phyloP scores from a whole-genome alignment of 768 basidiomycete genomes.

The Pisolithus albus region DNA sequence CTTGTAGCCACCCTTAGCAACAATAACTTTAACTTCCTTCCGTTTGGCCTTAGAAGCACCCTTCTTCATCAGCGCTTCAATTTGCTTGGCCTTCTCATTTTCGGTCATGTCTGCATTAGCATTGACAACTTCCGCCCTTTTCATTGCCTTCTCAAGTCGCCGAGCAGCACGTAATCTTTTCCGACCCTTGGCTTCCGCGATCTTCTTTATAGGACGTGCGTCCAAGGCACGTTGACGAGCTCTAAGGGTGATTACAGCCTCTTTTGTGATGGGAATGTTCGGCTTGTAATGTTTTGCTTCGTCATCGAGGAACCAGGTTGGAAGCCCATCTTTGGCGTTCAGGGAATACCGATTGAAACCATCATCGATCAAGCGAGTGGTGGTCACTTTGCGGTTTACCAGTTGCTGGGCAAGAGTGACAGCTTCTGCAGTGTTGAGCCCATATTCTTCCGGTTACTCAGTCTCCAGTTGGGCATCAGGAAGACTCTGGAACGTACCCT shows the following conservation, averaged over 20 bases:
- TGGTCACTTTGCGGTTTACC: constrained; percentile 85
- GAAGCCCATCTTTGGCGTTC: constrained; percentile 86
- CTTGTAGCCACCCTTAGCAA: constrained; percentile 85
- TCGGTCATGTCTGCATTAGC: constrained; percentile 88
- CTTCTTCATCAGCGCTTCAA: constrained; percentile 86
- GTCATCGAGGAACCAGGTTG: constrained; percentile 96
- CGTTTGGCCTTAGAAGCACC: constrained; percentile 63
- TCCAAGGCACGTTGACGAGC: constrained; percentile 91
- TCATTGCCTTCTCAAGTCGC: constrained; percentile 84
- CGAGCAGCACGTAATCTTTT: constrained; percentile 89
- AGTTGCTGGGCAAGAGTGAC: constrained; percentile 86
- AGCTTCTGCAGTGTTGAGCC: constrained; percentile 82
- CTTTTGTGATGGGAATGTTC: constrained; percentile 96
- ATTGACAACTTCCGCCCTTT: constrained; percentile 92
- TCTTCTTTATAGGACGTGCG: constrained; percentile 96
- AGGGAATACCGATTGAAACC: constrained; percentile 94
- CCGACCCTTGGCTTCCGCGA: constrained; percentile 95
- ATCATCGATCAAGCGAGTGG: constrained; percentile 84
- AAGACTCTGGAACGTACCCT: constrained; percentile 41
- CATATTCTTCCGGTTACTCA: constrained; percentile 49
- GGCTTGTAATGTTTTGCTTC: constrained; percentile 89
- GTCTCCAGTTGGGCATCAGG: not conserved
- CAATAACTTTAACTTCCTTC: constrained; percentile 79
- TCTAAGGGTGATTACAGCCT: constrained; percentile 78
- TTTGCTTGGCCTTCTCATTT: constrained; percentile 88